phyloP scores from a whole-genome alignment of 441 rosid genomes.

The Biscutella auriculata region DNA sequence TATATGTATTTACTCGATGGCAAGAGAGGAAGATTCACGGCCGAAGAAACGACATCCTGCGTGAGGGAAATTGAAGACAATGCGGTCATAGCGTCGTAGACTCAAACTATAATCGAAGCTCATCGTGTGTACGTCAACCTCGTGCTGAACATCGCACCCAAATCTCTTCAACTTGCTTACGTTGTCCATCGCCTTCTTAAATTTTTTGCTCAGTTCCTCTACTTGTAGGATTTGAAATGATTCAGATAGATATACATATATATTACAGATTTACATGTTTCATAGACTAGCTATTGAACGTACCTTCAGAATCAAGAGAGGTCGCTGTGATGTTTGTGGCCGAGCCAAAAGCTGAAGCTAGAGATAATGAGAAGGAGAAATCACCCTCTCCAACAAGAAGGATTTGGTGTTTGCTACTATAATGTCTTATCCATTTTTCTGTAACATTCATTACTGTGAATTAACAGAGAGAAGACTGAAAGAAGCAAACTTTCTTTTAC shows the following conservation, averaged over 20 bases:
- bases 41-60: slow-evolving; percentile 27
- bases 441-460: slow-evolving; percentile 4
- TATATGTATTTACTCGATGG: slow-evolving; percentile 10
- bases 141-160: slow-evolving; percentile 30
- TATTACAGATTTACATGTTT: not conserved
- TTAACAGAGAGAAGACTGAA: no score
- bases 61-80: slow-evolving; percentile 41
- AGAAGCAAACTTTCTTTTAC: no score
- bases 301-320: slow-evolving; percentile 32
- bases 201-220: slow-evolving; percentile 11
- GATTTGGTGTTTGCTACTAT: slow-evolving; percentile 25
- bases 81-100: slow-evolving; percentile 23
- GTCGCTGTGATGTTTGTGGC: slow-evolving; percentile 36
- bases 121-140: slow-evolving; percentile 32
- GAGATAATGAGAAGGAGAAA: slow-evolving; percentile 27
- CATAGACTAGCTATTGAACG: no score
- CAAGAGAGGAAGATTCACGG: not conserved
- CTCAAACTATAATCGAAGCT: slow-evolving; percentile 19
- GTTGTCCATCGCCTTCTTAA: slow-evolving; percentile 17
- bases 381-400: slow-evolving; percentile 35
- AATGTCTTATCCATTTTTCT: slow-evolving; percentile 21
- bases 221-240: not conserved
- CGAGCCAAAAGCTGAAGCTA: slow-evolving; percentile 34
- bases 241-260: no score
- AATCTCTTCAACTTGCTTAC: slow-evolving; percentile 13